Evolutionary conservation across 768 basidiomycete species (phyloP), one percentile per base, ranked within the genome.

Genomic region (Lyophyllum atratum): DNA sequence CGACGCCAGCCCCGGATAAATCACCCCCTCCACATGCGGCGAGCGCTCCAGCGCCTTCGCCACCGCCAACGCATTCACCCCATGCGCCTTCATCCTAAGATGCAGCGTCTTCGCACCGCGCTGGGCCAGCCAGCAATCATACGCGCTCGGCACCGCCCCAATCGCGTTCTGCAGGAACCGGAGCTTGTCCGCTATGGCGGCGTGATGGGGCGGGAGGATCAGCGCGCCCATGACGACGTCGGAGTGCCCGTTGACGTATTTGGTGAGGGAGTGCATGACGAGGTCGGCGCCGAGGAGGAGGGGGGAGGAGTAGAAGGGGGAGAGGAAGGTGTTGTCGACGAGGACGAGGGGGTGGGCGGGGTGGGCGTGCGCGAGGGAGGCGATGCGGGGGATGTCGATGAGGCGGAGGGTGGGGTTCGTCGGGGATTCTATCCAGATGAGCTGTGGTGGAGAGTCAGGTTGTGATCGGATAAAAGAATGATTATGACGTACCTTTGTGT

Each of bases 291-390:
- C 85, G 25, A 84, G 87, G 54, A 89, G 81, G 31, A 98, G 85
- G 0, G 95, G 95, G 0, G 92, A 93, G 37, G 86, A 83, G 77
- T 89, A 98, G 76, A 86, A 98, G 0, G 96, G 93, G 0, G 93
- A 95, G 39, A 94, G 80, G 82, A 96, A 97, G 22, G 95, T 97
- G 76, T 92, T 94, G 78, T 98, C 95, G 44, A 98, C 90, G 46
- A 95, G 83, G 14, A 99, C 84, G 26, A 94, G 76, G 0, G 95
- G 95, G 0, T 73, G 68, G 0, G 84, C 79, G 0, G 85, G 81
- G 50, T 89, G 86, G 0, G 83, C 75, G 53, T 78, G 82, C 2
- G 87, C 86, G 49, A 96, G 74, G 11, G 79, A 67, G 24, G 85
- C 80, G 61, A 98, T 83, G 52, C 85, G 83, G 1, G 79, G 72